Conservation (phyloP, 192 early-diverging fungal genomes). For the Coemansia sp. region DNA sequence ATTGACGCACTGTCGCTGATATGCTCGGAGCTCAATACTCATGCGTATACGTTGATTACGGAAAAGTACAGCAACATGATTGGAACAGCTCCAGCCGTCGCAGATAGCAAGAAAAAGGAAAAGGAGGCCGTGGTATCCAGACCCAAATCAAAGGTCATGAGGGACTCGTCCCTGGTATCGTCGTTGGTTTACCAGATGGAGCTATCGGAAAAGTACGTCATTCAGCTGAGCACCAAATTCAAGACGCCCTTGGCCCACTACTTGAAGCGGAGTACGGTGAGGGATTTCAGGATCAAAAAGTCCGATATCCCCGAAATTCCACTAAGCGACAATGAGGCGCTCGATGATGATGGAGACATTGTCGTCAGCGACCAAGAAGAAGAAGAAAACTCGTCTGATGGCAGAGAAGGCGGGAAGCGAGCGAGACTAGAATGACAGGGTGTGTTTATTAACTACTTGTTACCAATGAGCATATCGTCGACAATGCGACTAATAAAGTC, state of each 20-base stretch:
- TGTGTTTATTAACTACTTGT: background rate
- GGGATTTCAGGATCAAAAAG: slow-evolving; percentile 73
- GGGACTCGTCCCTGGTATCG: slow-evolving; percentile 74
- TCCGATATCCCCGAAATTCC: slow-evolving; percentile 29
- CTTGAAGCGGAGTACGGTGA: slow-evolving; percentile 72
- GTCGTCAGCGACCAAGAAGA: slow-evolving; percentile 1
- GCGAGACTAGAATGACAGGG: background rate
- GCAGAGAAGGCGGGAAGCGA: background rate
- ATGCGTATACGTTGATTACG: slow-evolving; percentile 18
- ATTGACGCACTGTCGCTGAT: slow-evolving; percentile 27
- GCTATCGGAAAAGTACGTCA: slow-evolving; percentile 72
- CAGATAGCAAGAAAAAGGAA: background rate
- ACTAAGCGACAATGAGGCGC: background rate
- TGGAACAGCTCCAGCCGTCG: background rate
- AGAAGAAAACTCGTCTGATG: background rate
- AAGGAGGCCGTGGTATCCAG: slow-evolving; percentile 3
- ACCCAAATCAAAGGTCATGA: slow-evolving; percentile 57
- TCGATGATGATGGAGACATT: background rate
- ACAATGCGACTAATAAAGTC: slow-evolving; percentile 75
- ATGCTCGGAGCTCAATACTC: slow-evolving; percentile 29
- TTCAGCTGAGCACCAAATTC: slow-evolving; percentile 66
- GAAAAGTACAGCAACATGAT: slow-evolving; percentile 24
- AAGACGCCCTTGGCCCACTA: slow-evolving; percentile 73
- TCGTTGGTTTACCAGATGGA: slow-evolving; percentile 71
- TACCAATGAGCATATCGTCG: slow-evolving; percentile 37